Evolutionary conservation across 768 basidiomycete species (phyloP).

Genomic region (Clitopilus passeckerianus): DNA sequence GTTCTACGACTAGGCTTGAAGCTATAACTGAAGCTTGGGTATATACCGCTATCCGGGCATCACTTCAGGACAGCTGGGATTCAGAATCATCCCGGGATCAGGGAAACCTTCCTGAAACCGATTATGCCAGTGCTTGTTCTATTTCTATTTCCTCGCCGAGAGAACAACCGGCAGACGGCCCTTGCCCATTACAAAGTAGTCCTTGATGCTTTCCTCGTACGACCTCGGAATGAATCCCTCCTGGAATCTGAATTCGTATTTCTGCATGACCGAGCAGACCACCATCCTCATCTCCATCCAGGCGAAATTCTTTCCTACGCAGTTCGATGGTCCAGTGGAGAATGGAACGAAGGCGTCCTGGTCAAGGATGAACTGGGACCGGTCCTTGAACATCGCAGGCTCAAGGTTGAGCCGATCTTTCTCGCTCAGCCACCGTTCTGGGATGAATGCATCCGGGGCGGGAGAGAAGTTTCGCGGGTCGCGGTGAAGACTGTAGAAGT

Average conservation of each 20-base stretch:
- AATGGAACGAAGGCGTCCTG: slow-evolving; percentile 29
- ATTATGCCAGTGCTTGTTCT: neutral
- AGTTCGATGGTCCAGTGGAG: slow-evolving; percentile 43
- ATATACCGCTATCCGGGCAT: neutral
- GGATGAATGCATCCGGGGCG: slow-evolving; percentile 29
- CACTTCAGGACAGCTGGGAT: neutral
- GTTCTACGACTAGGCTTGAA: too few species aligned
- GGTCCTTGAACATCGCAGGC: slow-evolving; percentile 13
- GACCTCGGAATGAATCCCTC: slow-evolving; percentile 13
- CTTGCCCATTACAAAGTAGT: slow-evolving; percentile 25
- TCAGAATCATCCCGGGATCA: too few species aligned
- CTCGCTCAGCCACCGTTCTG: slow-evolving; percentile 29
- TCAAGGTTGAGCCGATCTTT: slow-evolving; percentile 12
- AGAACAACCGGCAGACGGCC: slow-evolving; percentile 19
- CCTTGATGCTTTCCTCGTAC: slow-evolving; percentile 22
- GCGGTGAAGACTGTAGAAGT: slow-evolving; percentile 29
- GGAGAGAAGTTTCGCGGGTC: slow-evolving; percentile 33
- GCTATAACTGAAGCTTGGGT: too few species aligned
- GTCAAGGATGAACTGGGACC: slow-evolving; percentile 13
- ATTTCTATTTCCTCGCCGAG: neutral
- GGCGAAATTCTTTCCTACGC: slow-evolving; percentile 37
- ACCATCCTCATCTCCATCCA: slow-evolving; percentile 28
- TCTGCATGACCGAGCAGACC: slow-evolving; percentile 20
- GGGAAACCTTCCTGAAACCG: too few species aligned
- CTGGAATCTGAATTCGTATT: slow-evolving; percentile 24